Percentiles rank a stretch among this genome's conserved stretches.
Conservation (phyloP, 257 asterid species). For the Solanum phureja region DNA sequence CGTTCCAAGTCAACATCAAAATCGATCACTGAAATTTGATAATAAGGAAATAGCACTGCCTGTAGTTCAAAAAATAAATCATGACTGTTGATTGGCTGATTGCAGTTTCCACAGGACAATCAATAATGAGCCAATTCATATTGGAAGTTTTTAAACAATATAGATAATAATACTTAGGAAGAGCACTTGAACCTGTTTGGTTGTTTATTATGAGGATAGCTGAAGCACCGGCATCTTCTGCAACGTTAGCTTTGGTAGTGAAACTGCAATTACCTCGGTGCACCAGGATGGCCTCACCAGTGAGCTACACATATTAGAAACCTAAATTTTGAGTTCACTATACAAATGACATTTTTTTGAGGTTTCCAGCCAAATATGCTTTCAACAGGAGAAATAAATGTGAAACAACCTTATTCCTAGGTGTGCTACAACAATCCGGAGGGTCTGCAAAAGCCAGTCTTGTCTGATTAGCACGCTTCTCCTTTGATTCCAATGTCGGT, state of each 20-base stretch:
- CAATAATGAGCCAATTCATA: background rate
- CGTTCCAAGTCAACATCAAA: background rate
- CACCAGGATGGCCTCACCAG: constrained; percentile 84
- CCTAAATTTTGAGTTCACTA: background rate
- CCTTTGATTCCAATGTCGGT: constrained; percentile 81
- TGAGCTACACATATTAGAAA: constrained; percentile 29
- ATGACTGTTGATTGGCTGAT: background rate
- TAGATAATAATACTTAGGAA: background rate
- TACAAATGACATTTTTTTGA: background rate
- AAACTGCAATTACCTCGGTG: constrained; percentile 88
- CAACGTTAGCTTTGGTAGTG: constrained; percentile 72
- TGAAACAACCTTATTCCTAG: constrained; percentile 56
- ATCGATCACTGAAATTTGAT: background rate
- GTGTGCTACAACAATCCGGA: constrained; percentile 77
- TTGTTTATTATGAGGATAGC: constrained; percentile 74
- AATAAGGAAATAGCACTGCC: background rate
- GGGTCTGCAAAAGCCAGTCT: constrained; percentile 82
- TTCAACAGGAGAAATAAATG: background rate
- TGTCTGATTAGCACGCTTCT: constrained; percentile 86
- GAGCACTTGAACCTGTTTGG: constrained; percentile 42
- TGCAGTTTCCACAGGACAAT: background rate
- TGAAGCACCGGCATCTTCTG: constrained; percentile 88
- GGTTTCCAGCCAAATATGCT: background rate
- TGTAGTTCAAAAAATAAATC: background rate
- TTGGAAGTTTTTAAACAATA: background rate